These are phyloP conservation scores for Mycena galericulata DNA, from an alignment of 768 basidiomycete species.

Conservation along the genomic window DNA sequence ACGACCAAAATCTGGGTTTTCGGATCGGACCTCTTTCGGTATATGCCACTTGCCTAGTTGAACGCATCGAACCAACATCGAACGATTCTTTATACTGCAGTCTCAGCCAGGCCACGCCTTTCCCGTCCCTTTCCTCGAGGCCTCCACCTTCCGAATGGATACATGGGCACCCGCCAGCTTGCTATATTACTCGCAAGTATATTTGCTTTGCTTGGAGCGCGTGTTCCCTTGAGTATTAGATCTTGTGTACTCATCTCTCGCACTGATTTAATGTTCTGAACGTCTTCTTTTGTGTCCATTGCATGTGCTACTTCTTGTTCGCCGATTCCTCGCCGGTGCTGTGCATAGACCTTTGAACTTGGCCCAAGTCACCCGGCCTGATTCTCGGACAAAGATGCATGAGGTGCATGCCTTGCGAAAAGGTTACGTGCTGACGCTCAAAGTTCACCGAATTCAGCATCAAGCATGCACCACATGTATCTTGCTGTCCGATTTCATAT, in stretches of 20 bases:
- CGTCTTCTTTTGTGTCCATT: slow-evolving; percentile 7
- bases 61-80: not conserved
- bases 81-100: not conserved
- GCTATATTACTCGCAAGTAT: not conserved
- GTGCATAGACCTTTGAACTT: not conserved
- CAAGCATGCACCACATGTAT: not conserved
- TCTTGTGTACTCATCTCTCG: too few relatives aligned
- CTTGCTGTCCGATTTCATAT: not conserved
- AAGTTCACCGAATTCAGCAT: not conserved
- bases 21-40: too few relatives aligned
- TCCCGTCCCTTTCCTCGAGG: not conserved
- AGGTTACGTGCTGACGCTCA: not conserved
- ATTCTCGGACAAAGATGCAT: not conserved
- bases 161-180: not conserved
- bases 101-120: slow-evolving; percentile 19
- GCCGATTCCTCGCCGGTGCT: slow-evolving; percentile 9
- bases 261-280: too few relatives aligned
- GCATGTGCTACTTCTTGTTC: slow-evolving; percentile 16
- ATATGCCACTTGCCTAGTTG: not conserved
- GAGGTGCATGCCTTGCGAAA: not conserved
- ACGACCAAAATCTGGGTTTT: too few relatives aligned
- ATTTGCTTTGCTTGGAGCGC: too few relatives aligned
- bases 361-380: not conserved
- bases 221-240: too few relatives aligned
- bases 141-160: not conserved